Base-by-base conservation (phyloP, 495 filamentous ascomycete species). In the Usnea hakonensis region DNA sequence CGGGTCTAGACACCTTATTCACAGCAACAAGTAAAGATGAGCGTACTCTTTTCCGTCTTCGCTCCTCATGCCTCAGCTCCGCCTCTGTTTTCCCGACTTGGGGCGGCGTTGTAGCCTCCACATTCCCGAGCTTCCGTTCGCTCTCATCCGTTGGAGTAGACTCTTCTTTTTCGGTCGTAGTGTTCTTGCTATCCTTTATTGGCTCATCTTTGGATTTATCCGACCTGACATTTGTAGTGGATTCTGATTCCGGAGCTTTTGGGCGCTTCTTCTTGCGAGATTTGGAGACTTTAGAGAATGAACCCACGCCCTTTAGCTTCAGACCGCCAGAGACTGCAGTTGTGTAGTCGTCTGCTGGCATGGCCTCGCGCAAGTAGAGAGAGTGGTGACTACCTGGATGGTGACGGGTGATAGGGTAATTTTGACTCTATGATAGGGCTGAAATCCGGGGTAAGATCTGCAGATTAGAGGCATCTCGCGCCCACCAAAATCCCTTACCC, bases 21-120 rank as follows among this genome's bases (percentile, higher is more conserved):
- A 58, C 46, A 58, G 33, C 41, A n/a, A 61, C 8, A 55, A n/a
- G 56, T 57, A 59, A 56, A n/a, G 28, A 58, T 44, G n/a, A 21
- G 79, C 85, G 57, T 83, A 93, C 89, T 79, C 90, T 81, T 75
- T 88, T 93, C 67, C 84, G 78, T 71, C 87, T 82, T 66, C 81
- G 76, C 76, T 97, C 92, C 65, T 93, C 87, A 70, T 93, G 82
- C 41, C 85, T 80, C 67, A 79, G 77, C 76, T 98, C 92, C 32
- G 91, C 84, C 68, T 95, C 92, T 0, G 94, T 97, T 79, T 96
- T 98, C 57, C 68, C 72, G 54, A 19, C 43, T 32, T 37, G 21
- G 14, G 35, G 46, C 17, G 32, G 60, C 57, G 57, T 61, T 21
- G 53, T 61, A 36, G 66, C 57, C 63, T 64, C 69, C 58, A 55